Conservation (phyloP, 371 early-diverging fungal genomes). For the Mucor indicus region DNA sequence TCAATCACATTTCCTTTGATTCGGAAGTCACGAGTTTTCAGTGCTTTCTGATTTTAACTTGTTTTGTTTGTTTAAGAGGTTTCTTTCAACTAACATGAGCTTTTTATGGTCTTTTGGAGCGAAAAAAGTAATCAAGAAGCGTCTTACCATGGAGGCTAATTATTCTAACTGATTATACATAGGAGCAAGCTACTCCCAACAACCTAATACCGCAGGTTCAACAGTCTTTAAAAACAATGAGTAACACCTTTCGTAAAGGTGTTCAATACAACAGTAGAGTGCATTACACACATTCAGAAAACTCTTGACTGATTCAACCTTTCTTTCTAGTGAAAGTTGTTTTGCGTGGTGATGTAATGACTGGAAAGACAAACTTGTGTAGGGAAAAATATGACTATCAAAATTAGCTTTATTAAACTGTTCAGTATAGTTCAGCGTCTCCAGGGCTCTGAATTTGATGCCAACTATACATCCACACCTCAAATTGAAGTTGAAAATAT, state of each 20-base stretch:
- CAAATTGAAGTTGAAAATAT: constrained; percentile 70
- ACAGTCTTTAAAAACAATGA: constrained; percentile 44
- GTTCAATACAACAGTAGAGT: constrained; percentile 57
- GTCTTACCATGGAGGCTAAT: neutral
- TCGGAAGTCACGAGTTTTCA: no score
- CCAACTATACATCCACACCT: constrained; percentile 52
- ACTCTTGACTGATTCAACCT: neutral
- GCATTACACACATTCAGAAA: neutral
- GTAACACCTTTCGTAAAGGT: constrained; percentile 43
- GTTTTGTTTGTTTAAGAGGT: no score
- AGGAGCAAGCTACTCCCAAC: constrained; percentile 16
- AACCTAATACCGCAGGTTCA: constrained; percentile 14
- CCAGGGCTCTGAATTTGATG: constrained; percentile 54
- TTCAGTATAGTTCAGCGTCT: constrained; percentile 50
- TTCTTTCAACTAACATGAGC: constrained; percentile 36
- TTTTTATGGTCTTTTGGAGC: constrained; percentile 43
- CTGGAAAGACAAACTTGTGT: constrained; percentile 65
- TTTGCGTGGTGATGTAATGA: constrained; percentile 65
- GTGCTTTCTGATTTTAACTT: no score
- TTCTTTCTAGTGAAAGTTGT: constrained; percentile 60
- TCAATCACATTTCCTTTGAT: no score
- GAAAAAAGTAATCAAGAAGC: constrained; percentile 20
- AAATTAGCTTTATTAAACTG: neutral
- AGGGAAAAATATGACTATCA: constrained; percentile 20
- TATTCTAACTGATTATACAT: neutral